Evolutionary conservation across 345 rosid genomes (phyloP).

Genomic region (Schrenkiella parvula): DNA sequence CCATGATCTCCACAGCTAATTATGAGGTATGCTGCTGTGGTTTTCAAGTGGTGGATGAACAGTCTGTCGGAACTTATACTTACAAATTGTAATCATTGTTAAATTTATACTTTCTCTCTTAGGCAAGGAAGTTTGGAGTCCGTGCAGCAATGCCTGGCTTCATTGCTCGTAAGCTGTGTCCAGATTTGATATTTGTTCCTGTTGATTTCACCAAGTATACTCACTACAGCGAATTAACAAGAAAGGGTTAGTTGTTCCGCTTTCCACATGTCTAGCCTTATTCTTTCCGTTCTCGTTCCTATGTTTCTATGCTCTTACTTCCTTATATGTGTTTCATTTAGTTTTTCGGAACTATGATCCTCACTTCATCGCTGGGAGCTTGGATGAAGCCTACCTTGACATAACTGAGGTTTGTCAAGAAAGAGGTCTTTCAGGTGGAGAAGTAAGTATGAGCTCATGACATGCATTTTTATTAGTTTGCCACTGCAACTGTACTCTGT

Average conservation of each 20-base stretch:
- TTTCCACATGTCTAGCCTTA: background rate
- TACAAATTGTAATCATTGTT: background rate
- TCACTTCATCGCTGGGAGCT: slow-evolving; percentile 64
- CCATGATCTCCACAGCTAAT: slow-evolving; percentile 95
- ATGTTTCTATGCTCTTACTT: slow-evolving; percentile 25
- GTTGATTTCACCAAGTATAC: slow-evolving; percentile 75
- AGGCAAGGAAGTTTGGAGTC: slow-evolving; percentile 89
- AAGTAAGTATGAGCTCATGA: slow-evolving; percentile 45
- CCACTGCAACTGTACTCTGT: background rate
- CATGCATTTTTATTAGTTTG: background rate
- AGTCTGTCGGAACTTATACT: background rate
- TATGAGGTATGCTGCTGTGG: slow-evolving; percentile 68
- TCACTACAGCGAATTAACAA: slow-evolving; percentile 69
- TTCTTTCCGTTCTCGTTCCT: background rate
- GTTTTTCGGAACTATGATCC: slow-evolving; percentile 79
- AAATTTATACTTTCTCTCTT: background rate
- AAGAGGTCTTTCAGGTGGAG: slow-evolving; percentile 56
- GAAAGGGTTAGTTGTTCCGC: slow-evolving; percentile 54
- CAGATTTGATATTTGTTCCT: slow-evolving; percentile 73
- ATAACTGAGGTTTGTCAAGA: slow-evolving; percentile 73
- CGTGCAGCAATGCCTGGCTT: slow-evolving; percentile 99
- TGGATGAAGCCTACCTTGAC: slow-evolving; percentile 98
- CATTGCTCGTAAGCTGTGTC: slow-evolving; percentile 82
- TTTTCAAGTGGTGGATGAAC: background rate
- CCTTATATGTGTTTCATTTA: slow-evolving; percentile 23